Evolutionary conservation across 805 yeast genomes (phyloP).

Genomic region (Spathaspora girioi): DNA sequence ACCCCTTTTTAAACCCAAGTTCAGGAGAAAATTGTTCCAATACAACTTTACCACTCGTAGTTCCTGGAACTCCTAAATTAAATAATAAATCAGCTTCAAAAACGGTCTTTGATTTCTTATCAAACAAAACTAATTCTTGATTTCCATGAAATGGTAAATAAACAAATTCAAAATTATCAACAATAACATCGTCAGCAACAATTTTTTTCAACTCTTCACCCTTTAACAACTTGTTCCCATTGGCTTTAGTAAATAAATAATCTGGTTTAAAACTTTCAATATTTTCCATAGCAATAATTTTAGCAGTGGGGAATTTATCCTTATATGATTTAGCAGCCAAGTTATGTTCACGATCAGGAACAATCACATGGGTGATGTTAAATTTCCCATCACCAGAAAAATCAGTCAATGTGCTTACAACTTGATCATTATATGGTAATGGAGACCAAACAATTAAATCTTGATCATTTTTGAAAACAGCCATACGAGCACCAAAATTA

Average conservation of each 20-base stretch:
- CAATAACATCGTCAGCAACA: conserved; percentile 34
- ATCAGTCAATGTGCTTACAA: conserved; percentile 34
- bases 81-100: conserved; percentile 61
- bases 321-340: conserved; percentile 57
- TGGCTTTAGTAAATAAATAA: conserved; percentile 28
- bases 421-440: conserved; percentile 49
- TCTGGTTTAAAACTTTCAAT: conserved; percentile 21
- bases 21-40: conserved; percentile 42
- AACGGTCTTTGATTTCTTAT: conserved; percentile 44
- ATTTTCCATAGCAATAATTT: conserved; percentile 52
- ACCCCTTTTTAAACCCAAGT: conserved; percentile 42
- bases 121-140: conserved; percentile 53
- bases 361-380: conserved; percentile 47
- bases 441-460: conserved; percentile 53
- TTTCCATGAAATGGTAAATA: conserved; percentile 56
- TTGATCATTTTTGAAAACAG: conserved; percentile 26
- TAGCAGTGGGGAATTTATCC: conserved; percentile 45
- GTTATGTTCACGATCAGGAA: conserved; percentile 66
- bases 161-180: conserved; percentile 48
- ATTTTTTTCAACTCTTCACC: conserved; percentile 24
- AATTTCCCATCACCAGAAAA: conserved; percentile 28
- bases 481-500: conserved; percentile 43
- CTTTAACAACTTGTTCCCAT: conserved; percentile 32
- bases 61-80: conserved; percentile 47
- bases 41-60: conserved; percentile 13